Evolutionary conservation across 2,329 filamentous ascomycete genomes (phyloP), one percentile per base, ranked within the genome.

Genomic region (Kalaharituber pfeilii): DNA sequence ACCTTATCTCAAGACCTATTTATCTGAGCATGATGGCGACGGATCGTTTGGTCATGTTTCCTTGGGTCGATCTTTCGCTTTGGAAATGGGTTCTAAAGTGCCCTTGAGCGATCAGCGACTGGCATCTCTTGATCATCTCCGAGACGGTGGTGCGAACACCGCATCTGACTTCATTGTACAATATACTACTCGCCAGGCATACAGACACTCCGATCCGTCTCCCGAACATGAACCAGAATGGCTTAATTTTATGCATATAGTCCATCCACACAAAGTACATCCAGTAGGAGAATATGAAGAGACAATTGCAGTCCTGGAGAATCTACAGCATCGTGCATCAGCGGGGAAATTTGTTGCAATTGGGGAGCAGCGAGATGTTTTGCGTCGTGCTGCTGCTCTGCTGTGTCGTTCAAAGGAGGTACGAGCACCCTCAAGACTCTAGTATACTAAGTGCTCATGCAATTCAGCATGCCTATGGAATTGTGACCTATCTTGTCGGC

Each of bases 121-220:
- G 69, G 70, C 69, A 15, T 88, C 86, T 5, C 80, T 98, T 50
- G 85, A 93, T 61, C 76, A 75, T 30, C 76, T 84, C 59, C 80
- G 82, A 18, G 79, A 82, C 49, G 78, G 79, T 53, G 79, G 79
- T 58, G 82, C 95, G 66, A 94, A 96, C 66, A 87, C 88, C 9
- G 87, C 86, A 0, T 96, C 91, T 2, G 89, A 96, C 66, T 94
- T 98, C 63, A 80, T 98, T 65, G 87, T 91, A 1, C 89, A 98
- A 65, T 98, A 98, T 67, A 96, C 89, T 2, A 93, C 87, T 25
- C 83, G 91, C 33, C 93, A 98, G 66, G 88, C 94, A 65, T 98
- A 98, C 67, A 81, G 88, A 54, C 89, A 89, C 65, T 80, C 86
- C 9, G 86, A 94, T 66, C 77, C 79, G 2, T 71, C 84, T 33